Conservation (phyloP, 495 filamentous ascomycete species). For the Evansstolkia leycettana region DNA sequence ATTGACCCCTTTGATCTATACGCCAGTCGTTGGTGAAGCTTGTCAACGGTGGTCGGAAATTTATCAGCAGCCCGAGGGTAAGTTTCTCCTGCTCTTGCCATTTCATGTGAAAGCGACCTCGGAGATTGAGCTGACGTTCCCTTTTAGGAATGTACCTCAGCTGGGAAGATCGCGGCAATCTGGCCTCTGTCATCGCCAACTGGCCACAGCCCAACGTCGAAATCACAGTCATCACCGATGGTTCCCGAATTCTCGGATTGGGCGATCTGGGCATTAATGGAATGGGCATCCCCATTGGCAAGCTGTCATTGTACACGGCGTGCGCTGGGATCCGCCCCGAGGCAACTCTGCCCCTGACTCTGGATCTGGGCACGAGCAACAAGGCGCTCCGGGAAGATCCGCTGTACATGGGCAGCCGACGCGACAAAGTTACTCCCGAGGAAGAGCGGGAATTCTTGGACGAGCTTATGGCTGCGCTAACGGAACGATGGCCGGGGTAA, state of each 20-base stretch:
- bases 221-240: conserved; percentile 95
- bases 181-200: conserved; percentile 72
- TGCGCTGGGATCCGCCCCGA: conserved; percentile 93
- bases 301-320: conserved; percentile 86
- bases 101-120: too few relatives aligned
- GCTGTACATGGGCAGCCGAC: conserved; percentile 81
- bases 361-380: conserved; percentile 89
- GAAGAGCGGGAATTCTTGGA: conserved; percentile 92
- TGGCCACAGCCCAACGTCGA: conserved; percentile 83
- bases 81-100: conserved; percentile 3
- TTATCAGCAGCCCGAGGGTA: conserved; percentile 88
- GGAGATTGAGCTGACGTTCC: too few relatives aligned
- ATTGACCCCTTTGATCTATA: conserved; percentile 92
- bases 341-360: conserved; percentile 78
- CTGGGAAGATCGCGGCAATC: conserved; percentile 75
- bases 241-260: conserved; percentile 88
- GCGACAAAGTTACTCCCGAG: conserved; percentile 64
- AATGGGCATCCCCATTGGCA: conserved; percentile 96
- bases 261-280: conserved; percentile 95
- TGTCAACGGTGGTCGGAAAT: conserved; percentile 92
- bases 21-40: conserved; percentile 92
- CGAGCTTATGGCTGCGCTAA: conserved; percentile 88
- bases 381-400: conserved; percentile 80
- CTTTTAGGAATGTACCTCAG: conserved; percentile 68
- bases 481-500: conserved; percentile 73